Evolutionary conservation across 2,329 filamentous ascomycete genomes (phyloP).

Genomic region (Erysiphe pulchra): DNA sequence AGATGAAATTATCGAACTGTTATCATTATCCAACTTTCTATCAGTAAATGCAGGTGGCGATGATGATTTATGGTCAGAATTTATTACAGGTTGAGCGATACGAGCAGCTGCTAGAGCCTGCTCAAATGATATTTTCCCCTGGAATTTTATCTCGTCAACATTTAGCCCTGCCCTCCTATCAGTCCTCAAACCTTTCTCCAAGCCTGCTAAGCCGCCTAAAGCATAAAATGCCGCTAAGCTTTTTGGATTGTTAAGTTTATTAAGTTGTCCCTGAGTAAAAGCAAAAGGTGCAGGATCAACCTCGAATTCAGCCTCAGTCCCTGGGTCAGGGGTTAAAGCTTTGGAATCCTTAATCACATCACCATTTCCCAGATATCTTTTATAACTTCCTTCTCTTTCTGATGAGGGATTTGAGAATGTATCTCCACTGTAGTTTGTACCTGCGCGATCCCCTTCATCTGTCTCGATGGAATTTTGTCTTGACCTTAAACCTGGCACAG

Average conservation of each 20-base stretch:
- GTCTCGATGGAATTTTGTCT: constrained; percentile 40
- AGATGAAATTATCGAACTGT: constrained; percentile 5
- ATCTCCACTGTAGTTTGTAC: constrained; percentile 14
- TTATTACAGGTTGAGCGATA: background rate
- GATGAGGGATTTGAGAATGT: constrained; percentile 20
- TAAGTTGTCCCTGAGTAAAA: constrained; percentile 45
- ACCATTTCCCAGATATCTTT: constrained; percentile 15
- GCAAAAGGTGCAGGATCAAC: constrained; percentile 45
- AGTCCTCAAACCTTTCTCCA: constrained; percentile 49
- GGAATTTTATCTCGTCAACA: constrained; percentile 36
- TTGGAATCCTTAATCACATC: constrained; percentile 26
- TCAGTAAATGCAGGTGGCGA: constrained; percentile 1
- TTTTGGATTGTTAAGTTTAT: constrained; percentile 60
- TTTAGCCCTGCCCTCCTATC: constrained; percentile 39
- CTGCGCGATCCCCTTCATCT: constrained; percentile 25
- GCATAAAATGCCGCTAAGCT: constrained; percentile 49
- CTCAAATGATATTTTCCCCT: constrained; percentile 41
- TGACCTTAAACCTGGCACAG: constrained; percentile 35
- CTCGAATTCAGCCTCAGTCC: constrained; percentile 42
- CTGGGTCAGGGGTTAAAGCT: constrained; percentile 31
- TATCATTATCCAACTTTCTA: constrained; percentile 1
- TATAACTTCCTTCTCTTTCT: constrained; percentile 16
- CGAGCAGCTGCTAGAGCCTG: constrained; percentile 20
- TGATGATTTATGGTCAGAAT: background rate
- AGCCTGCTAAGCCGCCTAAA: constrained; percentile 42